phyloP scores from a whole-genome alignment of 768 basidiomycete genomes.

The Clitopilus passeckerianus region DNA sequence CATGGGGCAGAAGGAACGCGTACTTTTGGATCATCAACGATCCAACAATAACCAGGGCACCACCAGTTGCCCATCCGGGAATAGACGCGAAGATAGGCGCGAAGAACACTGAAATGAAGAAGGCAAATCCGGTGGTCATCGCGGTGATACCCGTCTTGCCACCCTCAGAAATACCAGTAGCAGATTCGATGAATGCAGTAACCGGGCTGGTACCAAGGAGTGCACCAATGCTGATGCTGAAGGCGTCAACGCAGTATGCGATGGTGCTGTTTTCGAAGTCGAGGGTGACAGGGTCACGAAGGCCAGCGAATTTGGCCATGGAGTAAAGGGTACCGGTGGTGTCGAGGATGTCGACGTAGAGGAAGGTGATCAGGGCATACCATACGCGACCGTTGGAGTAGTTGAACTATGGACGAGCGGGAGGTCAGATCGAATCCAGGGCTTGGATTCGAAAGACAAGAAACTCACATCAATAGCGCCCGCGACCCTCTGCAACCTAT shows the following conservation, averaged over 20 bases:
- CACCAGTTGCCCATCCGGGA: constrained; percentile 83
- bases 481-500: constrained; percentile 54
- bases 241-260: constrained; percentile 81
- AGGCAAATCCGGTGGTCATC: constrained; percentile 63
- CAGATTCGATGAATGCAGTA: constrained; percentile 79
- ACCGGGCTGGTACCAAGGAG: constrained; percentile 79
- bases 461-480: constrained; percentile 60
- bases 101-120: constrained; percentile 85
- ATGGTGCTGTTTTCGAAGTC: constrained; percentile 84
- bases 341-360: constrained; percentile 86
- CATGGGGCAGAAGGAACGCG: constrained; percentile 14
- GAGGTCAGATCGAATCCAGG: neutral
- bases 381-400: constrained; percentile 67
- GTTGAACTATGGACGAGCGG: constrained; percentile 7
- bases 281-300: constrained; percentile 77
- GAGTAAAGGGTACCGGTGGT: constrained; percentile 69
- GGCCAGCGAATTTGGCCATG: constrained; percentile 89
- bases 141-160: constrained; percentile 86
- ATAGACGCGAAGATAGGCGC: constrained; percentile 87
- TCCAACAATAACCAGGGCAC: constrained; percentile 82
- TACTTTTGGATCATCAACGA: constrained; percentile 85
- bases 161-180: constrained; percentile 81
- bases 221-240: constrained; percentile 77
- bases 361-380: constrained; percentile 86
- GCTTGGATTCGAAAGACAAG: neutral